Evolutionary conservation across 306 rosid genomes (phyloP), one percentile per base, ranked within the genome.

Genomic region (Notholithocarpus densiflorus): DNA sequence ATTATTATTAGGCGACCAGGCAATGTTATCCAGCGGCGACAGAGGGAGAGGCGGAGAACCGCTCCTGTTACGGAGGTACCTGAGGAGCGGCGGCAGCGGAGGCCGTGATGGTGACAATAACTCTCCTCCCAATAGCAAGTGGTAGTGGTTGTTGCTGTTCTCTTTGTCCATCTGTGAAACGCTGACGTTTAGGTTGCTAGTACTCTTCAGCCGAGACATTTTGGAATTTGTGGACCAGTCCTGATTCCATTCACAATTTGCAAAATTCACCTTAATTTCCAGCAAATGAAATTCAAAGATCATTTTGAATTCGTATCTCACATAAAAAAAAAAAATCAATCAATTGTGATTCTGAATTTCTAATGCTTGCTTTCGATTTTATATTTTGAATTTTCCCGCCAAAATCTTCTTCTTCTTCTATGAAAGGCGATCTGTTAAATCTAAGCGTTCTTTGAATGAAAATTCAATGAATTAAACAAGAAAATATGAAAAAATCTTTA

Each of bases 1-100:
- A 40, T 7, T 40, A 40, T 40, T 40, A 40, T 40, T 40, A 79
- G 89, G 81, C 62, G 92, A 72, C 81, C 69, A 56, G 9, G 56
- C 78, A 68, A 82, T 76, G 74, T 92, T 92, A 77, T 92, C 94
- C 43, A 90, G 55, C 0, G 89, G 64, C 27, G 92, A 87, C 15
- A 90, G 84, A 74, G 90, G 89, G 68, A 90, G 85, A 32, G n/a
- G 69, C 0, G 93, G 87, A 77, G 96, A 89, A 21, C 83, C 87
- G 32, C 62, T 23, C 27, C 79, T 86, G 32, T 62, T 23, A 61
- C 81, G 74, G 48, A 87, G 57, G 80, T 85, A 87, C 56, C 86
- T 75, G 3, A 85, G 73, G 15, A 91, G 75, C 56, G 91, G 92
- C 19, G 90, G 80, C 45, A 40, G 45, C 45, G 3, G 45, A 2